Evolutionary conservation across 352 stramenopile species (phyloP), one percentile per base, ranked within the genome.

Genomic region (Phytophthora megakarya): DNA sequence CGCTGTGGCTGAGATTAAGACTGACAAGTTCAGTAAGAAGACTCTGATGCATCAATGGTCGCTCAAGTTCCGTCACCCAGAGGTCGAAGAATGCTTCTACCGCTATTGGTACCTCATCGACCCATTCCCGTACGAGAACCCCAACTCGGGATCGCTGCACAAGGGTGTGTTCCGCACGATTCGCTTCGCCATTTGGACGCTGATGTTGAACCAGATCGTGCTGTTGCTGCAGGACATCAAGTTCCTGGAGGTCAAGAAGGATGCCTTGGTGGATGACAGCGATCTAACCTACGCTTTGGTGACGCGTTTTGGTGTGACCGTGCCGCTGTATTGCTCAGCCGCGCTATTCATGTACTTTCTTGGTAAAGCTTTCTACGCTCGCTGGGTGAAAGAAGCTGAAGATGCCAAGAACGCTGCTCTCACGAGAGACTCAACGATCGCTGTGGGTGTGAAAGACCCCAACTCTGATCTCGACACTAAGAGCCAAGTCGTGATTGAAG

Each of bases 51-150:
- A 90, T 52, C 42, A 50, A 19, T 89, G 73, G 72, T 89, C 79
- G 33, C 78, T 86, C 32, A 84, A 84, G 42, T 93, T 93, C 61
- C 78, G 78, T 48, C 72, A 93, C 67, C 76, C 77, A 0, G 76
- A 84, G 35, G 79, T 93, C 38, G 84, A 93, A 49, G 84, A 93
- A 55, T 85, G 73, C 49, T 93, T 93, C 65, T 93, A 89, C 70
- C 71, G 78, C 8, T 87, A 90, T 62, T 93, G 84, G 84, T 93
- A 93, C 67, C 71, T 93, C n/a, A 93, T 93, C 43, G 84, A 93
- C 55, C 80, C 84, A 50, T 90, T 90, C 55, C 84, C 84, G 52
- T 93, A 90, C 53, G 82, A 93, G 57, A 90, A 93, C 65, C 82
- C 84, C 3, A 92, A 90, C 72, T 86, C 81, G 19, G 84, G 82